Percentiles rank a stretch among this genome's conserved stretches.
These are phyloP conservation scores for Moesziomyces globuligerus DNA, from an alignment of 1,284 basidiomycete genomes.

Conservation along the genomic window DNA sequence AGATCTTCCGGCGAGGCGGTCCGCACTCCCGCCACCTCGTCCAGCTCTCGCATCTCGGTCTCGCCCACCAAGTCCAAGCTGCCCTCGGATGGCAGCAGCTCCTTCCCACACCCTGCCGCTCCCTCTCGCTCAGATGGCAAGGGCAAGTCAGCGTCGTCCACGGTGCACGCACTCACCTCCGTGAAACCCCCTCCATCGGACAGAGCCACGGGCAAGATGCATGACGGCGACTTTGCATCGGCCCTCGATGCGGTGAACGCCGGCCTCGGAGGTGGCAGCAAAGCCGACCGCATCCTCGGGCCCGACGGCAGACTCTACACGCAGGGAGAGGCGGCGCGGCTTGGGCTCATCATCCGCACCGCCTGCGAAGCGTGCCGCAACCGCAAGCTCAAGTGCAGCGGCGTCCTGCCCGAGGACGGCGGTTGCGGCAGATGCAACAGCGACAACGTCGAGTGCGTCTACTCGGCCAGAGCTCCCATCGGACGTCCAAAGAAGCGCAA, in stretches of 20 bases:
- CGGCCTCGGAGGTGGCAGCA: conserved; percentile 3
- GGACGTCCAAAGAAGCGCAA: conserved; percentile 58
- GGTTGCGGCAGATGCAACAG: conserved; percentile 48
- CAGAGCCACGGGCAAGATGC: conserved; percentile 15
- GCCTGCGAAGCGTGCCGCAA: conserved; percentile 57
- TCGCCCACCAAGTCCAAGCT: conserved; percentile 1
- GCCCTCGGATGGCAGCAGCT: not conserved
- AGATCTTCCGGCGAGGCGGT: not conserved
- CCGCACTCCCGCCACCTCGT: not conserved
- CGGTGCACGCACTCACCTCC: conserved; percentile 1
- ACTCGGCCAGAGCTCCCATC: conserved; percentile 53
- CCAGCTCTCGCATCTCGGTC: not conserved
- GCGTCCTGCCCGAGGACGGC: conserved; percentile 34
- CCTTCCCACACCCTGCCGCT: not conserved
- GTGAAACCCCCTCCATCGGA: not conserved
- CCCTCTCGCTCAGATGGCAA: conserved; percentile 11
- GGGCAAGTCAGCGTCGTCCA: not conserved
- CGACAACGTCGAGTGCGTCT: conserved; percentile 45
- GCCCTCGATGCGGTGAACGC: conserved; percentile 2
- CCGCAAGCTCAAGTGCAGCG: conserved; percentile 60
- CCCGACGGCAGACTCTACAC: conserved; percentile 45
- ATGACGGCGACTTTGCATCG: conserved; percentile 4
- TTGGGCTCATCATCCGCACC: conserved; percentile 51
- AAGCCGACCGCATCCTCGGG: conserved; percentile 34
- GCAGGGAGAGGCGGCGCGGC: conserved; percentile 44